phyloP scores from a whole-genome alignment of 2,329 filamentous ascomycete species.

The Colletotrichum sp. region DNA sequence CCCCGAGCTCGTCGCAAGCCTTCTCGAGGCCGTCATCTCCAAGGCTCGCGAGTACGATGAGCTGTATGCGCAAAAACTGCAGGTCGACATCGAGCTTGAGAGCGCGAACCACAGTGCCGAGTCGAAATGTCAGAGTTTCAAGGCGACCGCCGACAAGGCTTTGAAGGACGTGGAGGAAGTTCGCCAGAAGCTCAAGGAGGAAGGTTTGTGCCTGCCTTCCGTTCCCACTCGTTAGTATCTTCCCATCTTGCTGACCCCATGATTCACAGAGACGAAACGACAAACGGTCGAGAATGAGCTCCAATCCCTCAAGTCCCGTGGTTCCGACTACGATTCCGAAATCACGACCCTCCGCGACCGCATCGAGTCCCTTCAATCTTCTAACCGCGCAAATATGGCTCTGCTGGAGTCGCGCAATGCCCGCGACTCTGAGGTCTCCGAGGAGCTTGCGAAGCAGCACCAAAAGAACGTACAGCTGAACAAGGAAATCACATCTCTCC shows the following conservation, averaged over 20 bases:
- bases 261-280: constrained; percentile 70
- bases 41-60: constrained; percentile 86
- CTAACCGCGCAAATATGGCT: constrained; percentile 88
- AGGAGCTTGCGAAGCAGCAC: constrained; percentile 88
- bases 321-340: constrained; percentile 75
- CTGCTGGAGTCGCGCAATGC: constrained; percentile 89
- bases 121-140: constrained; percentile 80
- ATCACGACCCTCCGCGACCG: constrained; percentile 80
- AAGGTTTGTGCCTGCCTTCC: constrained; percentile 62
- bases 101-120: constrained; percentile 86
- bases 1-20: constrained; percentile 74
- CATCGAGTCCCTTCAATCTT: constrained; percentile 85
- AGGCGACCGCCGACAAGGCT: constrained; percentile 81
- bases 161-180: constrained; percentile 84
- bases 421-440: constrained; percentile 83
- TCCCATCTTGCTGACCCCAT: neutral
- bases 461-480: constrained; percentile 85
- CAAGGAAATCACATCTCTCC: constrained; percentile 80
- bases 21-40: constrained; percentile 75
- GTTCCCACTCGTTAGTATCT: neutral
- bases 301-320: constrained; percentile 76
- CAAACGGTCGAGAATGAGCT: constrained; percentile 83
- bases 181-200: constrained; percentile 79
- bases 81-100: constrained; percentile 90
- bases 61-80: constrained; percentile 85